Base-by-base conservation (phyloP, 2,329 filamentous ascomycete species). In the Pyrenochaeta sp. region DNA sequence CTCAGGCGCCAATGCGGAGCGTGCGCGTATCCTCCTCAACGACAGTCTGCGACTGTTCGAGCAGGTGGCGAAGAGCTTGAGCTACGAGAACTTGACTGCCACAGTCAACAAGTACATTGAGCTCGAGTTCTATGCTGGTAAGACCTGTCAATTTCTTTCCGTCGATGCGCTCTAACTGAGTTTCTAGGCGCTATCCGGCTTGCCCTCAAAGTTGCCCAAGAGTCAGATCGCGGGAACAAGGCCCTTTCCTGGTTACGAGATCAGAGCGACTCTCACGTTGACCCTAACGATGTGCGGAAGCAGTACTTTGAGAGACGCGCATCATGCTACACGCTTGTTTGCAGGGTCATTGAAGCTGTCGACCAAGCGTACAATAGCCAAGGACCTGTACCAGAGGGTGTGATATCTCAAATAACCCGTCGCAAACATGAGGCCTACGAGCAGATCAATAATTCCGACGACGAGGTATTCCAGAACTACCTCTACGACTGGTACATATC, bases 401-500 rank as follows among this genome's bases (percentile, higher is more conserved):
- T 91, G 65, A 85, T 87, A 50, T 93, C 92, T 0, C 78, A 92
- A 12, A 86, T 91, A 22, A 88, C 89, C 1, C 93, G 89, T 46
- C 92, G 95, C 76, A 87, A 91, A 64, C 86, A 88, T 49, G 94
- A 99, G 79, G 94, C 95, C 0, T 97, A 98, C 78, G 87, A 89
- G 44, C 91, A 97, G 2, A 93, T 99, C 68, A 92, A 96, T 72
- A 86, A 86, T 57, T 96, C 94, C 0, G 86, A 90, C 13, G 95
- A 99, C 66, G 92, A 97, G 72, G 91, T 97, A 4, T 99, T 99
- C 81, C 90, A 98, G 75, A 96, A 92, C 60, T 92, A 92, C 69
- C 84, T 99, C n/a, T 99, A 97, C 75, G 93, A 97, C 71, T 99
- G 95, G 94, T 99, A 99, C 77, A 88, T 98, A 65, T 80, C 85